These are phyloP conservation scores for Aethionema arabicum DNA, from an alignment of 345 rosid species.

Conservation along the genomic window DNA sequence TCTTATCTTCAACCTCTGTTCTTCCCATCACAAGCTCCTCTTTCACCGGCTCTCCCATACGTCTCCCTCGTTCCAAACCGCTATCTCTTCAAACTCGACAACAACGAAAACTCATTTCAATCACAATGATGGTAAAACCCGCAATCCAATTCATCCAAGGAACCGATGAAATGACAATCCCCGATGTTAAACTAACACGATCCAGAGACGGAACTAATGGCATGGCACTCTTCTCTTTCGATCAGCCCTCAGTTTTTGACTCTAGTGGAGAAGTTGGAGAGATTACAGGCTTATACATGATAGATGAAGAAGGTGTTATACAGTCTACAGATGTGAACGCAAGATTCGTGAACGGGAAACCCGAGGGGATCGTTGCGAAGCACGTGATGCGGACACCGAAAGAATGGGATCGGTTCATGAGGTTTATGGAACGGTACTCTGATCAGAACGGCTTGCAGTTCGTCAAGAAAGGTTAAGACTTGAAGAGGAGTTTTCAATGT, in stretches of 20 bases:
- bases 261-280: conserved; percentile 85
- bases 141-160: conserved; percentile 86
- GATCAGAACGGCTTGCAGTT: conserved; percentile 82
- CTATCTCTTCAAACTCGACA: conserved; percentile 29
- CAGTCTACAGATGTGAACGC: conserved; percentile 94
- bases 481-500: conserved; percentile 14
- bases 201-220: conserved; percentile 90
- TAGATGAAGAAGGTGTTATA: conserved; percentile 91
- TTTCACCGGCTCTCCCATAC: conserved; percentile 50
- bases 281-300: conserved; percentile 94
- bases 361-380: conserved; percentile 81
- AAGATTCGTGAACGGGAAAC: conserved; percentile 87
- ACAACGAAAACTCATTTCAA: conserved; percentile 21
- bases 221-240: conserved; percentile 72
- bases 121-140: conserved; percentile 75
- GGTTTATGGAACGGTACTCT: conserved; percentile 95
- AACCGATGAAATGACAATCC: conserved; percentile 80
- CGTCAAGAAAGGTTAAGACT: conserved; percentile 71
- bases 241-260: conserved; percentile 88
- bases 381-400: conserved; percentile 73
- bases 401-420: conserved; percentile 97
- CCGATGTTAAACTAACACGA: conserved; percentile 81
- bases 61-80: conserved; percentile 24
- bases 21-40: conserved; percentile 42
- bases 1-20: conserved; percentile 41